Percentiles rank a stretch among this genome's conserved stretches.
These are phyloP conservation scores for Bipolaris bicolor DNA, from an alignment of 2,329 filamentous ascomycete species.

Conservation along the genomic window DNA sequence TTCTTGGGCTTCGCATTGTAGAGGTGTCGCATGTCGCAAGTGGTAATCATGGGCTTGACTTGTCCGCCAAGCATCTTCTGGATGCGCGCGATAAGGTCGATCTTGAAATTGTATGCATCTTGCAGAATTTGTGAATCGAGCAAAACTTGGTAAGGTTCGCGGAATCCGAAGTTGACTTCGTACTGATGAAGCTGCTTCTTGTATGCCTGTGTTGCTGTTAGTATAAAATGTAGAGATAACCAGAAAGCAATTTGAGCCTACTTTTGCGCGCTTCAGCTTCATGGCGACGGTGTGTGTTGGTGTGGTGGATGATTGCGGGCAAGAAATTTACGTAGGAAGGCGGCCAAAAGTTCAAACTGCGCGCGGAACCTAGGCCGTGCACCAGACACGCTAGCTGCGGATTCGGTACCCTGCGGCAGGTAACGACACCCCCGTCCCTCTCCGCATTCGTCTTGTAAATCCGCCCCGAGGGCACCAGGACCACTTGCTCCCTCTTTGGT, in stretches of 20 bases:
- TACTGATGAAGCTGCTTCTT: constrained; percentile 95
- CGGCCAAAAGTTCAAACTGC: constrained; percentile 20
- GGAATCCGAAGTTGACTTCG: constrained; percentile 84
- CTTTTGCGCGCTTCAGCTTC: constrained; percentile 45
- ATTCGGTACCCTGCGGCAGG: constrained; percentile 21
- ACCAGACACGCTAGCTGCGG: constrained; percentile 11
- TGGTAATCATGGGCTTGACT: constrained; percentile 84
- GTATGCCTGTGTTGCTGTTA: constrained; percentile 69
- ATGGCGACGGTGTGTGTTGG: constrained; percentile 24
- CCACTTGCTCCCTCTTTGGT: constrained; percentile 16
- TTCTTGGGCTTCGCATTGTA: constrained; percentile 66
- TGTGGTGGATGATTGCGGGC: constrained; percentile 11
- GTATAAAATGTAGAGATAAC: neutral
- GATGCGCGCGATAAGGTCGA: constrained; percentile 78
- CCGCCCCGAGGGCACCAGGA: constrained; percentile 18
- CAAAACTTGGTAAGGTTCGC: constrained; percentile 81
- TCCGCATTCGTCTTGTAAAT: constrained; percentile 19
- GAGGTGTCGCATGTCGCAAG: constrained; percentile 80
- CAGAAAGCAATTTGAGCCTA: neutral
- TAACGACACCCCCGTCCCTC: constrained; percentile 22
- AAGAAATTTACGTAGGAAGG: constrained; percentile 14
- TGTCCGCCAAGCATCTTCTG: constrained; percentile 85
- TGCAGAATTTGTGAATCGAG: constrained; percentile 85
- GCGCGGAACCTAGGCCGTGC: constrained; percentile 18
- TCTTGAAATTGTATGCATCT: constrained; percentile 83